Evolutionary conservation across 1,139 yeast genomes (phyloP), one percentile per base, ranked within the genome.

Genomic region (Yamadazyma sp.): DNA sequence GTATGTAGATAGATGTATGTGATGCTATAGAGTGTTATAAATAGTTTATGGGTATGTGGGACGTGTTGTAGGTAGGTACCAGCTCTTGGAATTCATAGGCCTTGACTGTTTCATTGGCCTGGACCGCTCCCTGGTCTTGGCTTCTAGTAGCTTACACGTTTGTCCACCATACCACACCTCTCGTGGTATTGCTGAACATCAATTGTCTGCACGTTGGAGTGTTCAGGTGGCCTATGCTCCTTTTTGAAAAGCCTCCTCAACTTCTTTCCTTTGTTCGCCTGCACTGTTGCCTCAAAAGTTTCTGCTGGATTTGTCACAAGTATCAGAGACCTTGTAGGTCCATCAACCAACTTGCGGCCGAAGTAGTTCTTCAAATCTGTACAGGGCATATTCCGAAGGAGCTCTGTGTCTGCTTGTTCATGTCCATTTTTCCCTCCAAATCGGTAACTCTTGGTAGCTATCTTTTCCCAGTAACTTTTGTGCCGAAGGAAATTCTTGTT

Each of bases 391-490:
- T 38, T 36, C 9, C 50, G 38, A 1, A 74, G 47, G 0, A 62
- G 16, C 0, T 39, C 32, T 1, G 44, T n/a, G 45, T 70, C 73
- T 14, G 69, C 50, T 26, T 62, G 67, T 28, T 66, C 70, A 4
- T 59, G 62, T 2, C 70, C 72, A 1, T 57, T 43, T 1, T 39
- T 36, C 5, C 62, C 63, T 1, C 55, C 49, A 44, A 75, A 73
- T 23, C 59, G 44, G 47, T 72, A 73, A 4, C 68, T 64, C 35
- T 65, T 60, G 27, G 64, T 68, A 10, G 66, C 51, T 3, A 82
- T 79, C 41, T 72, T 69, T 39, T 75, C 82, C 73, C 77, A 75
- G 26, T 58, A 48, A 26, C 61, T 59, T 38, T 63, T 69, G 51
- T 81, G 87, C 1, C 50, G 44, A 26, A 54, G 62, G 51, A 70